These are phyloP conservation scores for Mycosarcoma mackinlayi DNA, from an alignment of 1,284 basidiomycete species.

Conservation along the genomic window DNA sequence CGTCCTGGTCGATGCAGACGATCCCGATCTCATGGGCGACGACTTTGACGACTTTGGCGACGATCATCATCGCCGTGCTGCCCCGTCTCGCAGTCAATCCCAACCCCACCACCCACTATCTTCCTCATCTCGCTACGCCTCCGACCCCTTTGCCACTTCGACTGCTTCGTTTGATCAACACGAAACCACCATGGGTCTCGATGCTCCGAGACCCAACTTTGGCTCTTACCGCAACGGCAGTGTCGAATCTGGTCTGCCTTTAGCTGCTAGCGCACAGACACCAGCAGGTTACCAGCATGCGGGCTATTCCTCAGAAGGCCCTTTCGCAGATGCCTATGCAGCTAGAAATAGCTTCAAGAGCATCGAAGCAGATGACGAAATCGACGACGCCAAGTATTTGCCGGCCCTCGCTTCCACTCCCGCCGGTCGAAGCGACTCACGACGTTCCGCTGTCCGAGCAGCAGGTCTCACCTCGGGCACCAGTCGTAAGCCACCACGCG, in stretches of 20 bases:
- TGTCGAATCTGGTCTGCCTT: conserved; percentile 52
- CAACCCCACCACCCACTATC: conserved; percentile 46
- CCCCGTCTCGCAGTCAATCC: conserved; percentile 21
- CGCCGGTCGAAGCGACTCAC: conserved; percentile 4
- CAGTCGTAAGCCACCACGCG: conserved; percentile 43
- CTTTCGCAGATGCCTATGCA: conserved; percentile 58
- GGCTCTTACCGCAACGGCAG: conserved; percentile 37
- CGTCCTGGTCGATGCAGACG: conserved; percentile 62
- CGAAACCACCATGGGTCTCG: conserved; percentile 45
- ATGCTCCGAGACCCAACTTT: conserved; percentile 34
- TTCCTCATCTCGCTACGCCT: conserved; percentile 8
- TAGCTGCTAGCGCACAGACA: conserved; percentile 44
- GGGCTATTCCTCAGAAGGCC: conserved; percentile 34
- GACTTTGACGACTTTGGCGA: conserved; percentile 44
- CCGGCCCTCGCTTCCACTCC: conserved; percentile 2
- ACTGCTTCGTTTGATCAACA: conserved; percentile 36
- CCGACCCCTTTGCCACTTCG: conserved; percentile 30
- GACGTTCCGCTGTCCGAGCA: conserved; percentile 11
- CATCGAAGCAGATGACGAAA: conserved; percentile 66
- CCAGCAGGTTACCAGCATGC: conserved; percentile 48
- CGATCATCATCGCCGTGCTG: conserved; percentile 5
- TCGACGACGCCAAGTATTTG: conserved; percentile 31
- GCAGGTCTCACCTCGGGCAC: conserved; percentile 30
- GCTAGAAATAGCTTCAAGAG: conserved; percentile 54
- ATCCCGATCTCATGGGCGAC: conserved; percentile 62